phyloP scores from a whole-genome alignment of 768 basidiomycete species.

The Gyrodon lividus region DNA sequence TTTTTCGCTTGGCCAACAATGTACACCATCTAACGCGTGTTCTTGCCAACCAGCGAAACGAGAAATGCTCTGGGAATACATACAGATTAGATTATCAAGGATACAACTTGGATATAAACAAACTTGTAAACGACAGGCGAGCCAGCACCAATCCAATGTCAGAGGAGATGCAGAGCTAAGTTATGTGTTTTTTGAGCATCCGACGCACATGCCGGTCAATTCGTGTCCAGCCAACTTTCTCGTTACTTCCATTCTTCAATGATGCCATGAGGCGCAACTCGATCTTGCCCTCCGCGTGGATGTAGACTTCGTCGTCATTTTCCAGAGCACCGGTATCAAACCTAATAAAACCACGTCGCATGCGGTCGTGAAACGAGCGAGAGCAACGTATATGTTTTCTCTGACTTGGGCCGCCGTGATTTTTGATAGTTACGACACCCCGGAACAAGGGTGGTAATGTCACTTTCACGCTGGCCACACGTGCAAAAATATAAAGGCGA shows the following conservation, averaged over 20 bases:
- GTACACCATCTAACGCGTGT: neutral
- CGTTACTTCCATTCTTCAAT: conserved; percentile 6
- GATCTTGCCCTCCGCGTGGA: conserved; percentile 29
- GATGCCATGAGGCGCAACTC: conserved; percentile 18
- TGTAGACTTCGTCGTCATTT: conserved; percentile 29
- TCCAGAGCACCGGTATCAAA: conserved; percentile 19
- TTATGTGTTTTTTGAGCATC: conserved; percentile 21
- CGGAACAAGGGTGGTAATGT: conserved; percentile 27
- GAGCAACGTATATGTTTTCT: conserved; percentile 19
- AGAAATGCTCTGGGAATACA: neutral
- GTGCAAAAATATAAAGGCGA: conserved; percentile 30
- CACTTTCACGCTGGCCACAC: conserved; percentile 28
- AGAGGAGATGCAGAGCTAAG: neutral
- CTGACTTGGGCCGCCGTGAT: conserved; percentile 9
- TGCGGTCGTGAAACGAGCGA: conserved; percentile 23
- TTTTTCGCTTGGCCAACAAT: conserved; percentile 1
- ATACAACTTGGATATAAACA: neutral
- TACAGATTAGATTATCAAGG: neutral
- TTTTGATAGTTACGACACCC: conserved; percentile 26
- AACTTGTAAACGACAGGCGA: conserved; percentile 8
- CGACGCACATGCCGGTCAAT: conserved; percentile 30
- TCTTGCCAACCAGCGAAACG: neutral
- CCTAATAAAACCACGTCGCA: conserved; percentile 23
- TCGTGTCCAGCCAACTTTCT: conserved; percentile 18
- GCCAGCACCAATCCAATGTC: conserved; percentile 16